Conservation (phyloP, 352 stramenopile species). For the Pythium sp. region DNA sequence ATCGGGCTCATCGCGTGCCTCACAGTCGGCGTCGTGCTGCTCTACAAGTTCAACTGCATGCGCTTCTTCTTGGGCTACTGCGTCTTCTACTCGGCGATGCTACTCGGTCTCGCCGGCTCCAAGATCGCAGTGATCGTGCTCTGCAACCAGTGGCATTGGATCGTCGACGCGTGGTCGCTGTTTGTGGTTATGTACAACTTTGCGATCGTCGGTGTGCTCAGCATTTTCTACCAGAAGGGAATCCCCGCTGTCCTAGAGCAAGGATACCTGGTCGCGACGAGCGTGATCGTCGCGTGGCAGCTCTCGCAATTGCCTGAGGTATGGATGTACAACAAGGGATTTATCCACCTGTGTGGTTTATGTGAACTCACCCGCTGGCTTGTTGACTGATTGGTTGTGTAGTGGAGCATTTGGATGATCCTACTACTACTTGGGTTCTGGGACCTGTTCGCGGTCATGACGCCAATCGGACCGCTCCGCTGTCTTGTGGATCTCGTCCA, state of each 20-base stretch:
- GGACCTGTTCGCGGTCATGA: slow-evolving; percentile 96
- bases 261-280: slow-evolving; percentile 90
- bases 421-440: slow-evolving; percentile 95
- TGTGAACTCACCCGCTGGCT: background rate
- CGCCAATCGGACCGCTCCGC: slow-evolving; percentile 93
- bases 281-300: slow-evolving; percentile 96
- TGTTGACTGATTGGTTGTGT: background rate
- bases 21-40: slow-evolving; percentile 76
- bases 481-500: slow-evolving; percentile 93
- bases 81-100: slow-evolving; percentile 63
- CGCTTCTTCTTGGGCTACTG: slow-evolving; percentile 72
- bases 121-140: slow-evolving; percentile 76
- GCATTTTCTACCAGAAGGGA: slow-evolving; percentile 86
- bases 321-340: slow-evolving; percentile 20
- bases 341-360: background rate
- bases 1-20: slow-evolving; percentile 75
- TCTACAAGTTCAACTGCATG: slow-evolving; percentile 87
- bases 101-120: slow-evolving; percentile 68
- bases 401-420: slow-evolving; percentile 87
- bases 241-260: slow-evolving; percentile 84
- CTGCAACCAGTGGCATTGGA: slow-evolving; percentile 36
- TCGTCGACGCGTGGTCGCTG: slow-evolving; percentile 54
- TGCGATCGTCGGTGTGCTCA: slow-evolving; percentile 75
- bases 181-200: slow-evolving; percentile 89
- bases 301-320: slow-evolving; percentile 95